phyloP scores from a whole-genome alignment of 1,284 basidiomycete genomes.

The Cryptococcus floricola region DNA sequence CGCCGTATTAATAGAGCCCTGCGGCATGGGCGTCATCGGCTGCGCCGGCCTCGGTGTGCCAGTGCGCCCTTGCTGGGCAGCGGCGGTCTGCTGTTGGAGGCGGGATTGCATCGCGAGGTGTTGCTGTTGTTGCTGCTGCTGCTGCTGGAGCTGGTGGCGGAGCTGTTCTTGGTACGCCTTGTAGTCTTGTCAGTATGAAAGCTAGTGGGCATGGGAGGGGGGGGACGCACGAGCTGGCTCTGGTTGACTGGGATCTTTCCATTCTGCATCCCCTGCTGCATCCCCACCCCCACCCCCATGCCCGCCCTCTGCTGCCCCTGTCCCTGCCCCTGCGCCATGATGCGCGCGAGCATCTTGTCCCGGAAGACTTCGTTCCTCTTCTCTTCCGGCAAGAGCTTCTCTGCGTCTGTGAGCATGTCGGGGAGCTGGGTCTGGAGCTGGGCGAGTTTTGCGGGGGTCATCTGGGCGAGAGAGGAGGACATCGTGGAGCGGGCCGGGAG shows the following conservation, averaged over 20 bases:
- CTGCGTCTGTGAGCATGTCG: constrained; percentile 26
- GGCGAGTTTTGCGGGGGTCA: constrained; percentile 6
- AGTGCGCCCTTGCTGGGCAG: constrained; percentile 14
- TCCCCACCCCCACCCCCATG: constrained; percentile 1
- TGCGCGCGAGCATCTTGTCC: constrained; percentile 12
- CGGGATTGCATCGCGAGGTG: constrained; percentile 17
- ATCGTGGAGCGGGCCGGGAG: background rate
- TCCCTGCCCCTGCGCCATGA: constrained; percentile 8
- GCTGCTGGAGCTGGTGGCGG: constrained; percentile 8
- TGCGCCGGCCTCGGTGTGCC: constrained; percentile 8
- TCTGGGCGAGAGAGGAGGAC: background rate
- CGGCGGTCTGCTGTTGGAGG: constrained; percentile 16
- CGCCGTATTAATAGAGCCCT: constrained; percentile 8
- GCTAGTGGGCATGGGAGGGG: background rate
- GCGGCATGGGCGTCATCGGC: constrained; percentile 13
- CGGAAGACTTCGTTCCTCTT: constrained; percentile 15
- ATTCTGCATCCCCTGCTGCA: constrained; percentile 4
- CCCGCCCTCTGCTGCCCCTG: constrained; percentile 4
- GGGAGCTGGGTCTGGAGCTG: constrained; percentile 19
- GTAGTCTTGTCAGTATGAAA: background rate
- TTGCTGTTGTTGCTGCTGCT: constrained; percentile 14
- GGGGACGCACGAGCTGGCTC: constrained; percentile 14
- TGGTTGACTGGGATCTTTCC: constrained; percentile 15
- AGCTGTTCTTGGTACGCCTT: constrained; percentile 26
- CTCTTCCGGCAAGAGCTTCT: constrained; percentile 27